phyloP scores from a whole-genome alignment of 2,329 filamentous ascomycete genomes.

The Dactylella cylindrospora region DNA sequence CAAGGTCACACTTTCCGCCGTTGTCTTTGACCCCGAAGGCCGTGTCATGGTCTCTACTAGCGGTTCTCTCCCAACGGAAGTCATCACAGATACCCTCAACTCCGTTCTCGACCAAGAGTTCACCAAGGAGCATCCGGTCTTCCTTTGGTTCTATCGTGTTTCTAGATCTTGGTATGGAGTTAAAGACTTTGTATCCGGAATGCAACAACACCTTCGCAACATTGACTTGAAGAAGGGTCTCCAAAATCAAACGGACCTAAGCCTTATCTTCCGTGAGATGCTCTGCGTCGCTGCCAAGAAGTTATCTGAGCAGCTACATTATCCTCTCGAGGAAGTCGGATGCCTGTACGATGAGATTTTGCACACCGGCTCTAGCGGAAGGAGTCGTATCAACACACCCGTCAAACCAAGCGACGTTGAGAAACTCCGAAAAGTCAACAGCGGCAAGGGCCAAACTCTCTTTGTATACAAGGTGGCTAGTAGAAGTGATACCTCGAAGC shows the following conservation, averaged over 20 bases:
- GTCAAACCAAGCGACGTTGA: slow-evolving; percentile 40
- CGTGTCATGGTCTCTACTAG: slow-evolving; percentile 69
- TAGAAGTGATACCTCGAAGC: slow-evolving; percentile 62
- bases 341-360: slow-evolving; percentile 75
- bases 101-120: slow-evolving; percentile 58
- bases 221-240: slow-evolving; percentile 52
- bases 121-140: slow-evolving; percentile 72
- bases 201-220: slow-evolving; percentile 68
- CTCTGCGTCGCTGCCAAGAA: slow-evolving; percentile 77
- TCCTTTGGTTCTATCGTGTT: slow-evolving; percentile 83
- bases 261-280: slow-evolving; percentile 74
- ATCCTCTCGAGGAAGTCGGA: slow-evolving; percentile 65
- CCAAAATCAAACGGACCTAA: slow-evolving; percentile 66
- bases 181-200: slow-evolving; percentile 67
- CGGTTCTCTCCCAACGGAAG: slow-evolving; percentile 68
- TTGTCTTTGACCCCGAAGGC: slow-evolving; percentile 68
- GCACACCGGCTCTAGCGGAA: slow-evolving; percentile 59
- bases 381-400: slow-evolving; percentile 29
- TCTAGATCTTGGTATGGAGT: slow-evolving; percentile 75
- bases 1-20: slow-evolving; percentile 59
- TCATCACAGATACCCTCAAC: slow-evolving; percentile 76
- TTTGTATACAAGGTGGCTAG: slow-evolving; percentile 70
- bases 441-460: slow-evolving; percentile 75
- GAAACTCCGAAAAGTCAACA: slow-evolving; percentile 51
- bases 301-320: slow-evolving; percentile 68